These are phyloP conservation scores for Poronia punctata DNA, from an alignment of 495 filamentous ascomycete genomes.

Conservation along the genomic window DNA sequence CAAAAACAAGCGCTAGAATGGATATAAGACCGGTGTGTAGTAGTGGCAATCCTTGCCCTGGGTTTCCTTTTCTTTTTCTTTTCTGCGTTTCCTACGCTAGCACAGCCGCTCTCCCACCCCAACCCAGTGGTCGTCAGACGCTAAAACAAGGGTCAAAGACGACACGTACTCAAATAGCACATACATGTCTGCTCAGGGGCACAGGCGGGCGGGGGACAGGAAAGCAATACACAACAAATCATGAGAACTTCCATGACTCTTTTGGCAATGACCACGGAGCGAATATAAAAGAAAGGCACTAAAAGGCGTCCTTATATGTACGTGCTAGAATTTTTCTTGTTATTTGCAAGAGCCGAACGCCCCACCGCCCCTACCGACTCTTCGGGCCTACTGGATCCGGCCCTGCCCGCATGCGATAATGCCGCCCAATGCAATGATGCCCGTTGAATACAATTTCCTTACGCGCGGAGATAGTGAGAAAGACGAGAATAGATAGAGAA, in stretches of 20 bases:
- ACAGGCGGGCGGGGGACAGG: too few relatives aligned
- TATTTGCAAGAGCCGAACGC: slow-evolving; percentile 28
- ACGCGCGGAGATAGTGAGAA: slow-evolving; percentile 10
- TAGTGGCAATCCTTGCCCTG: too few relatives aligned
- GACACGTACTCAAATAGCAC: too few relatives aligned
- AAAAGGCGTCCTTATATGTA: slow-evolving; percentile 20
- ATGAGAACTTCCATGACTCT: slow-evolving; percentile 10
- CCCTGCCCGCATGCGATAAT: slow-evolving; percentile 27
- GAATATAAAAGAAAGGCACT: slow-evolving; percentile 7
- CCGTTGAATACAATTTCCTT: slow-evolving; percentile 16
- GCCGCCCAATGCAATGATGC: slow-evolving; percentile 29
- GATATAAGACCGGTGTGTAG: too few relatives aligned
- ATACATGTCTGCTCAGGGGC: too few relatives aligned
- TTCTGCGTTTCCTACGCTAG: too few relatives aligned
- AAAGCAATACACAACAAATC: slow-evolving; percentile 3
- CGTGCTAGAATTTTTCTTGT: slow-evolving; percentile 25
- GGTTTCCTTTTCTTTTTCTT: too few relatives aligned
- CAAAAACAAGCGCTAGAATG: too few relatives aligned
- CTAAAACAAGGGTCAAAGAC: too few relatives aligned
- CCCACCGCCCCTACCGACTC: slow-evolving; percentile 21
- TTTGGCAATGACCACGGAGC: slow-evolving; percentile 11
- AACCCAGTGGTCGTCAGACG: too few relatives aligned
- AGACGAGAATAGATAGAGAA: slow-evolving; percentile 16
- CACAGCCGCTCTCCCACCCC: too few relatives aligned
- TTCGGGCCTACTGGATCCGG: slow-evolving; percentile 18